Base-by-base conservation (phyloP, 352 stramenopile genomes). In the Phytophthora sp. region DNA sequence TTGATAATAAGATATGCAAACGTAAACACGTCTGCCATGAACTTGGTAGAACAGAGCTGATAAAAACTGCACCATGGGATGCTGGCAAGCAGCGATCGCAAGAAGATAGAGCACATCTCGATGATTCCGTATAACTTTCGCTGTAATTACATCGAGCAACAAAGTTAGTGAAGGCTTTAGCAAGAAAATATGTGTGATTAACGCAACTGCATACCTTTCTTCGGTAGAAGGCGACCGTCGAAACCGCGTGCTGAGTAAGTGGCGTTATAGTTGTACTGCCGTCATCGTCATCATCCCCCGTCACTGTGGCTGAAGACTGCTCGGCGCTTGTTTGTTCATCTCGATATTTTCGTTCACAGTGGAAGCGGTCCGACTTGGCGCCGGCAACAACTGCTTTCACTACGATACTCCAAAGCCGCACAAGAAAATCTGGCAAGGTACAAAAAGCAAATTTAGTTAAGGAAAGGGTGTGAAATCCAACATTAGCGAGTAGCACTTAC, bases 51-150 rank as follows among this genome's bases (percentile, higher is more conserved):
- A 41, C 82, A 87, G 3, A 89, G 54, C 73, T 87, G 79, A 54
- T 94, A 94, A 38, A 88, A 91, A n/a, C 57, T 82, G 62, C 76
- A 92, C 85, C 85, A 94, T 12, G 85, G 85, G 20, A 91, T 60
- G 5, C 74, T 77, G 0, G 85, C 81, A 7, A 87, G 52, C 21
- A 85, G 55, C 7, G 81, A 87, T 7, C 81, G 79, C 24, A 88
- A 10, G 27, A 94, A 84, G 39, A 94, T 87, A 3, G 85, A 92
- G 12, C 60, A 54, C 61, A 91, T 76, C 49, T 94, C 85, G 35
- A 94, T 88, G 45, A 92, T 77, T 9, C 77, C 83, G 42, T 90
- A 92, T 2, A 94, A 51, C 30, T 92, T 92, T 5, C 85, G 71
- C 83, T 93, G 53, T 21, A 32, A n/a, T n/a, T n/a, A 34, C 7